phyloP scores from a whole-genome alignment of 495 filamentous ascomycete genomes.

The Tuber brumale region DNA sequence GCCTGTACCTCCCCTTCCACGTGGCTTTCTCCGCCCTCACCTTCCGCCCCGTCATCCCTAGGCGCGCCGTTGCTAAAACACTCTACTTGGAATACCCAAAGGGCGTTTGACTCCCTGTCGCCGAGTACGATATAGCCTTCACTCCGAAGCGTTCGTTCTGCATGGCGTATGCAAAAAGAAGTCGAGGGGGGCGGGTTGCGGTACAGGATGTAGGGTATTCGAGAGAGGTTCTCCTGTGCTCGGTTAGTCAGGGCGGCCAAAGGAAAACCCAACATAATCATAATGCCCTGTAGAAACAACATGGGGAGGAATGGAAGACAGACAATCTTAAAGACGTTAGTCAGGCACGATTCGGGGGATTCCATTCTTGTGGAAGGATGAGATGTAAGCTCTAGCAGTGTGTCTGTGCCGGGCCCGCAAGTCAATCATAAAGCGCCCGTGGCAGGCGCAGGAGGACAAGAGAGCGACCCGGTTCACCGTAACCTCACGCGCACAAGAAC shows the following conservation, averaged over 20 bases:
- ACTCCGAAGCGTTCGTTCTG: conserved; percentile 30
- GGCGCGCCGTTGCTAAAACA: conserved; percentile 18
- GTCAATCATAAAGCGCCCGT: not conserved
- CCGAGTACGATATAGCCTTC: conserved; percentile 37
- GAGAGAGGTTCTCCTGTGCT: conserved; percentile 33
- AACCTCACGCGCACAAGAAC: conserved; percentile 5
- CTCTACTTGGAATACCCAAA: conserved; percentile 39
- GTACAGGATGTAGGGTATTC: conserved; percentile 35
- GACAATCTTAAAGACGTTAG: conserved; percentile 42
- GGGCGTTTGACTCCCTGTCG: conserved; percentile 28
- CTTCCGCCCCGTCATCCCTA: not conserved
- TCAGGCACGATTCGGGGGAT: conserved; percentile 40
- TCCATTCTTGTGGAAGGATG: conserved; percentile 28
- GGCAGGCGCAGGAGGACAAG: not conserved
- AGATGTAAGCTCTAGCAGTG: conserved; percentile 4
- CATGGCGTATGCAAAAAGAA: conserved; percentile 21
- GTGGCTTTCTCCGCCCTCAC: conserved; percentile 15
- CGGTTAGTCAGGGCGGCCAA: conserved; percentile 8
- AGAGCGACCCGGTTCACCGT: conserved; percentile 3
- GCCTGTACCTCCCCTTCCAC: conserved; percentile 34
- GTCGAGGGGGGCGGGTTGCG: conserved; percentile 14
- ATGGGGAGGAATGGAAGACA: conserved; percentile 6
- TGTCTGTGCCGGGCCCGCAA: not conserved
- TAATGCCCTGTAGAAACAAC: not conserved
- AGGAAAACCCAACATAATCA: not conserved